Evolutionary conservation across 331 rosid genomes (phyloP).

Genomic region (Quercus tomentella): DNA sequence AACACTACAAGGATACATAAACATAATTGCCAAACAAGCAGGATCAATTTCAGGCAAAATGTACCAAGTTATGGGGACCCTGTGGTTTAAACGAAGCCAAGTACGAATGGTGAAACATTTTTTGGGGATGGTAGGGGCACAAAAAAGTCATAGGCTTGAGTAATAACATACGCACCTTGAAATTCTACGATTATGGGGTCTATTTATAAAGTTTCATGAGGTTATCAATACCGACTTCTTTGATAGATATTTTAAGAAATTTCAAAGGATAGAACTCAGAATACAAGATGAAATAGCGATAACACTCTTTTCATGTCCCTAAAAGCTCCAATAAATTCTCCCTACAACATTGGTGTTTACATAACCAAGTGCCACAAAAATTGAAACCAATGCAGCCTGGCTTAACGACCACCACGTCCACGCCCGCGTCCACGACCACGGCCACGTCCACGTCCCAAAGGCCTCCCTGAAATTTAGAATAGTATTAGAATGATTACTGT

Average conservation of each 20-base stretch:
- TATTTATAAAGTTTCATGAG: too few relatives aligned
- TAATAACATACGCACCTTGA: too few relatives aligned
- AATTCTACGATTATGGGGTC: too few relatives aligned
- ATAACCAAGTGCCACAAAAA: constrained; percentile 41
- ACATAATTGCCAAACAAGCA: too few relatives aligned
- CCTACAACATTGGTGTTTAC: constrained; percentile 45
- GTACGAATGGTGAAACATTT: too few relatives aligned
- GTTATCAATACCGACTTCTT: background rate
- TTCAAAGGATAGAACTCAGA: constrained; percentile 18
- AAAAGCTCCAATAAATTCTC: constrained; percentile 26
- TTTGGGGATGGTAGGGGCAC: too few relatives aligned
- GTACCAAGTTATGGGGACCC: too few relatives aligned
- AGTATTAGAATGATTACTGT: constrained; percentile 8
- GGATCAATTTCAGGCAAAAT: too few relatives aligned
- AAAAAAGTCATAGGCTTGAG: too few relatives aligned
- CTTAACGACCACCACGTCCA: constrained; percentile 91
- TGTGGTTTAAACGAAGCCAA: too few relatives aligned
- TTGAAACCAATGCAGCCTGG: constrained; percentile 10
- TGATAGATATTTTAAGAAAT: background rate
- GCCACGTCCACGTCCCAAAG: constrained; percentile 87
- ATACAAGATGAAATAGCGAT: constrained; percentile 8
- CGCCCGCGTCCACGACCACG: constrained; percentile 97
- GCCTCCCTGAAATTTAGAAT: constrained; percentile 58
- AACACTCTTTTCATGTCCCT: constrained; percentile 26
- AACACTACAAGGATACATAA: too few relatives aligned